Evolutionary conservation across 768 basidiomycete genomes (phyloP).

Genomic region (Stropharia rugosoannulata): DNA sequence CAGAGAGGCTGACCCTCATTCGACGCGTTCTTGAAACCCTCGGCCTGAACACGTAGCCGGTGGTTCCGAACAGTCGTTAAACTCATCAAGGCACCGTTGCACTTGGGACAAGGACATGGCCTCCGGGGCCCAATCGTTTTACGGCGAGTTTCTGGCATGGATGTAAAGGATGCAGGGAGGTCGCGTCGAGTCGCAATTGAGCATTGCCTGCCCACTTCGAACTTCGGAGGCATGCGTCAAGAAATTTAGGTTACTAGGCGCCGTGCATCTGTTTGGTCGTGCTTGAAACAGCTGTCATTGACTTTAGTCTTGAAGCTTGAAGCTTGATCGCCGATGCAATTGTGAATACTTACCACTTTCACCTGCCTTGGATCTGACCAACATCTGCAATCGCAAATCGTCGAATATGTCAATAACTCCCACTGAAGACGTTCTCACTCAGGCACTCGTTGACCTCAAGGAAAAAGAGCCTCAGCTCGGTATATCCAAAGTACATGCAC

Average conservation of each 20-base stretch:
- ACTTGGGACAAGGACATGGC: background rate
- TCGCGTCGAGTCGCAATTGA: too few relatives aligned
- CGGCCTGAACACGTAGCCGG: background rate
- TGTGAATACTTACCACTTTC: too few relatives aligned
- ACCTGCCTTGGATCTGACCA: background rate
- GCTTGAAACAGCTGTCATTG: background rate
- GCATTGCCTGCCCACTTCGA: too few relatives aligned
- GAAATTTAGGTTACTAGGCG: background rate
- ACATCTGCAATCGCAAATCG: background rate
- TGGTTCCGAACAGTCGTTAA: background rate
- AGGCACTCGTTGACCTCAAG: constrained; percentile 55
- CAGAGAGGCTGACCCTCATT: background rate
- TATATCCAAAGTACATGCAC: constrained; percentile 66
- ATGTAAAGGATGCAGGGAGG: background rate
- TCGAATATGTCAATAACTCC: constrained; percentile 32
- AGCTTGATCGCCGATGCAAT: too few relatives aligned
- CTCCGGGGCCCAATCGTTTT: constrained; percentile 4
- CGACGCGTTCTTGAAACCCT: background rate
- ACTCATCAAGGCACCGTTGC: background rate
- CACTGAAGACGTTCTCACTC: constrained; percentile 60
- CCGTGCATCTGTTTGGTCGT: background rate
- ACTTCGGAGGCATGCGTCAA: background rate
- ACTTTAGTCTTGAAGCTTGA: too few relatives aligned
- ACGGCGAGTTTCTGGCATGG: background rate
- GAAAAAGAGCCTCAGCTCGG: constrained; percentile 62